Evolutionary conservation across 331 rosid species (phyloP), one percentile per base, ranked within the genome.

Genomic region (Phaseolus coccineus): DNA sequence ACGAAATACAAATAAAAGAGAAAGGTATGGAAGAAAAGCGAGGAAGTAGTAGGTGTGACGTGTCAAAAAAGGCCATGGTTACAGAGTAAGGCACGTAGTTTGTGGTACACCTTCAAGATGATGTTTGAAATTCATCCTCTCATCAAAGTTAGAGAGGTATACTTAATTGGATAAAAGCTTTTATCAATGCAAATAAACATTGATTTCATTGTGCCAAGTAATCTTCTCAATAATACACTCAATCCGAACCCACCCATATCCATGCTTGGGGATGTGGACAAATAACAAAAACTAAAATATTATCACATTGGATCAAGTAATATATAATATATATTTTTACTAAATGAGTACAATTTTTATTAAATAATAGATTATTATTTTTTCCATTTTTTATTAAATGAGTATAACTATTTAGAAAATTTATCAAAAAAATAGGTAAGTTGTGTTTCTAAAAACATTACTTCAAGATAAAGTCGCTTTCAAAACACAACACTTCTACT

Each of bases 11-110:
- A 31, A 14, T 15, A 59, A 25, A 57, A 13, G 2, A 13, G 44
- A 62, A 33, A 15, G 16, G 8, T 33, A 6, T 15, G 15, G 9
- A 22, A 72, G 51, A 24, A 55, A 11, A 8, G 1, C 4, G 16
- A 35, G 39, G 8, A 53, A 8, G 48, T 30, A 61, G 79, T 28
- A 27, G 79, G 59, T 75, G 31, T 30, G 61, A 75, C 42, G 9
- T 74, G 59, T 28, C 4, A 59, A 2, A 15, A 44, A 58, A 15
- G 19, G 7, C 4, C 1, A 16, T 14, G 19, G 22, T 19, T 19
- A 19, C 22, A 27, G 4, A 51, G 56, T 11, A 10, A 16, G 50
- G 50, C 67, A 53, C 66, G 19, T 56, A 27, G 53, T 55, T 73
- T 39, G 42, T 40, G 11, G 10, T 40, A 1, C 8, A 6, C 10